Percentiles rank a stretch among this genome's conserved stretches.
These are phyloP conservation scores for Pseudogymnoascus sp. DNA, from an alignment of 2,329 filamentous ascomycete species.

Conservation along the genomic window DNA sequence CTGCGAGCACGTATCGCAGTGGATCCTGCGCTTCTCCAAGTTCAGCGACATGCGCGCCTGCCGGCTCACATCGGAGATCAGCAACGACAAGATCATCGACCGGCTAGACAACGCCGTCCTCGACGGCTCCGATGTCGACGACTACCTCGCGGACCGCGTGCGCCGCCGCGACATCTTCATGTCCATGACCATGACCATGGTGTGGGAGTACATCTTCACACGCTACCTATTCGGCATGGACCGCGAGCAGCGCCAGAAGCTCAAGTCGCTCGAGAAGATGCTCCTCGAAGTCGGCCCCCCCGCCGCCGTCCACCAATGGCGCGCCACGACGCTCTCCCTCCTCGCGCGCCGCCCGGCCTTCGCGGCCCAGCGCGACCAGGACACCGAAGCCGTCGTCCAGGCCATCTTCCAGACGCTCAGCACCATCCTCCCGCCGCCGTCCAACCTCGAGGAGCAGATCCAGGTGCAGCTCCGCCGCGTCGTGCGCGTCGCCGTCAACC, in stretches of 20 bases:
- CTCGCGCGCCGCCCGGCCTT: slow-evolving; percentile 76
- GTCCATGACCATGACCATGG: slow-evolving; percentile 98
- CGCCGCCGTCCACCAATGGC: slow-evolving; percentile 92
- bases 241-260: slow-evolving; percentile 90
- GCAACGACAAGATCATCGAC: slow-evolving; percentile 87
- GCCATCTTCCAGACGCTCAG: slow-evolving; percentile 80
- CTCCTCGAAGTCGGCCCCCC: slow-evolving; percentile 79
- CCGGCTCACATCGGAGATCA: slow-evolving; percentile 72
- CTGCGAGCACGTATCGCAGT: slow-evolving; percentile 92
- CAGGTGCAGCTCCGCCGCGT: slow-evolving; percentile 79
- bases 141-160: slow-evolving; percentile 79
- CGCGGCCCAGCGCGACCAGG: slow-evolving; percentile 70
- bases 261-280: slow-evolving; percentile 90
- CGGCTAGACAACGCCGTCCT: slow-evolving; percentile 89
- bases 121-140: slow-evolving; percentile 87
- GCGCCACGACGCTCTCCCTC: slow-evolving; percentile 85
- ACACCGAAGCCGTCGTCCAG: slow-evolving; percentile 92
- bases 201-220: slow-evolving; percentile 98
- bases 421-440: slow-evolving; percentile 77
- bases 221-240: slow-evolving; percentile 98
- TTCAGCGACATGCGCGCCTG: slow-evolving; percentile 89
- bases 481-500: slow-evolving; percentile 76
- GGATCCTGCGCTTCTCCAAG: slow-evolving; percentile 96
- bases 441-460: slow-evolving; percentile 70
- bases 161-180: slow-evolving; percentile 91